A percentile compares a stretch with the other conserved stretches of the same genome.
These are phyloP conservation scores for Cercospora sp. DNA, from an alignment of 2,329 filamentous ascomycete species.

Conservation along the genomic window DNA sequence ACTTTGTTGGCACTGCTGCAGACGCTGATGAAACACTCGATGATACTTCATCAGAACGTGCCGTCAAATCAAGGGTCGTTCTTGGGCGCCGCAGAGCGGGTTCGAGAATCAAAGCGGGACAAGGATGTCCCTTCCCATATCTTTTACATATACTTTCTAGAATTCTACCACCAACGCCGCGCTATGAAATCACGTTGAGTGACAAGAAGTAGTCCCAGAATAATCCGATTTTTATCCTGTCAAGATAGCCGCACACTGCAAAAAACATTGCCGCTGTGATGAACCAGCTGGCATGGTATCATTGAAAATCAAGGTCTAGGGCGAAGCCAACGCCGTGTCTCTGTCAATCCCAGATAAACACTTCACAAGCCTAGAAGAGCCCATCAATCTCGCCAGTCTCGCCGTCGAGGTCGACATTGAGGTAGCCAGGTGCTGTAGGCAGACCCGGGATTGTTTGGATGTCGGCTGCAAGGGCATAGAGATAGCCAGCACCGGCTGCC, in stretches of 20 bases:
- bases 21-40: neutral
- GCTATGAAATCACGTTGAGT: constrained; percentile 29
- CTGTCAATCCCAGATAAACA: neutral
- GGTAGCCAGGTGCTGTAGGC: constrained; percentile 89
- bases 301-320: neutral
- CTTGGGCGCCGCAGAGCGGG: neutral
- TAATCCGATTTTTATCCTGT: constrained; percentile 7
- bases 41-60: neutral
- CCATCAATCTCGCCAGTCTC: constrained; percentile 61
- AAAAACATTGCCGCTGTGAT: constrained; percentile 24
- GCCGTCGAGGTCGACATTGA: constrained; percentile 76
- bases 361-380: constrained; percentile 66
- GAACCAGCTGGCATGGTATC: constrained; percentile 23
- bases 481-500: constrained; percentile 89
- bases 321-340: neutral
- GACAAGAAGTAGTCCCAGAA: constrained; percentile 12
- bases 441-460: constrained; percentile 98
- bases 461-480: constrained; percentile 93
- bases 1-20: neutral
- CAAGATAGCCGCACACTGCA: constrained; percentile 1
- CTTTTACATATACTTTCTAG: neutral
- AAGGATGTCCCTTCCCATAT: neutral
- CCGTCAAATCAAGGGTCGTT: neutral
- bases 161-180: constrained; percentile 24
- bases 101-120: neutral